These are phyloP conservation scores for Metarhizium robertsii DNA, from an alignment of 2,329 filamentous ascomycete genomes.

Conservation along the genomic window DNA sequence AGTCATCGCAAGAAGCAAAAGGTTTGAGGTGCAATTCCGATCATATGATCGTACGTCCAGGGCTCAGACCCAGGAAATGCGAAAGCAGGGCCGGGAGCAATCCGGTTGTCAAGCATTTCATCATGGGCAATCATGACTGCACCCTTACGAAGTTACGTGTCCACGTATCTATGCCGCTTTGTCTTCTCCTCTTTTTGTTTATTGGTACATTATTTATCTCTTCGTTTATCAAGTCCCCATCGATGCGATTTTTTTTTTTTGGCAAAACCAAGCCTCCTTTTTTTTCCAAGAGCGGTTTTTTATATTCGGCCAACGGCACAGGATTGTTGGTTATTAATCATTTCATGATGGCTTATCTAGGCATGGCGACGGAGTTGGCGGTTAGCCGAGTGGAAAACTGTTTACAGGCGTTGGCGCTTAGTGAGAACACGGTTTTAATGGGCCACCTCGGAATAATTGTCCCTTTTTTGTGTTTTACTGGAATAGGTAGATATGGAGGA, in stretches of 20 bases:
- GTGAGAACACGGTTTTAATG: not conserved
- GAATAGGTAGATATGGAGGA: not conserved
- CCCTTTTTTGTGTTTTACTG: not conserved
- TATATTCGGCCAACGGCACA: not conserved
- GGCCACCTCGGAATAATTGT: not conserved
- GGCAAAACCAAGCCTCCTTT: not conserved
- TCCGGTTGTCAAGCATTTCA: not conserved
- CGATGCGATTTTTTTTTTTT: too few species aligned
- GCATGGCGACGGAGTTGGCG: constrained; percentile 4
- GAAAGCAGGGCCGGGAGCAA: not conserved
- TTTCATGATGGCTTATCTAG: not conserved
- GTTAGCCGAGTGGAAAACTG: not conserved
- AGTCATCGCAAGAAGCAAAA: constrained; percentile 21
- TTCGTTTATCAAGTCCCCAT: not conserved
- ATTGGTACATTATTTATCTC: not conserved
- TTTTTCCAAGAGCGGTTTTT: not conserved
- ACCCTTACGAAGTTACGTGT: not conserved
- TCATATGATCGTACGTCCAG: not conserved
- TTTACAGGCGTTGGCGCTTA: not conserved
- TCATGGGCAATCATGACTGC: not conserved
- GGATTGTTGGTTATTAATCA: not conserved
- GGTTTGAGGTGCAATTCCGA: constrained; percentile 12
- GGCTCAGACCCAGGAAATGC: not conserved
- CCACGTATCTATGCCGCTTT: not conserved
- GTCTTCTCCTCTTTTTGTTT: not conserved